Percentiles rank a stretch among this genome's conserved stretches.
phyloP scores from a whole-genome alignment of 73 alveolate genomes.

The Tetrahymena elliotti region DNA sequence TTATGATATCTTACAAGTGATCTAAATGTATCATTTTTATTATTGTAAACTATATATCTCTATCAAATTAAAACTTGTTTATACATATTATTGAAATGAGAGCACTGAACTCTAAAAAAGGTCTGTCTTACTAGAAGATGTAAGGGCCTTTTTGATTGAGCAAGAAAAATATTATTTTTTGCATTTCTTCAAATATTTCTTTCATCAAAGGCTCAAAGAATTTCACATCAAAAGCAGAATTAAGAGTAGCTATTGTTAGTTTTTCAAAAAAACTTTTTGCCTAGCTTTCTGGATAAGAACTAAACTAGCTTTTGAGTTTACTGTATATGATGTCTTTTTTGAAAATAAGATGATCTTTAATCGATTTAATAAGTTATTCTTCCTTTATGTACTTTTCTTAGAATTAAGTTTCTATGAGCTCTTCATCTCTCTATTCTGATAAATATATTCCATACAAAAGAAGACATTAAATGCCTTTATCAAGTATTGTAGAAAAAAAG shows the following conservation, averaged over 20 bases:
- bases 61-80: background rate
- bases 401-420: background rate
- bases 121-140: background rate
- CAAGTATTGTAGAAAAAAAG: background rate
- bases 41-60: background rate
- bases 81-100: background rate
- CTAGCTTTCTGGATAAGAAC: background rate
- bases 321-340: background rate
- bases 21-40: background rate
- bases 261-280: background rate
- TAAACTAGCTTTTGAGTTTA: background rate
- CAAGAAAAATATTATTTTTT: background rate
- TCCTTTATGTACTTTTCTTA: background rate
- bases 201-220: background rate
- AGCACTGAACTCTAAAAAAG: background rate
- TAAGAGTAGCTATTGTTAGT: background rate
- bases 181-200: background rate
- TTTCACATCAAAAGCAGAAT: background rate
- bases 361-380: background rate
- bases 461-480: background rate
- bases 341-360: background rate
- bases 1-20: background rate
- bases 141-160: background rate
- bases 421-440: background rate
- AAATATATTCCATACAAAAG: background rate